These are phyloP conservation scores for Solanum chiquidenum DNA, from an alignment of 257 asterid genomes.

Conservation along the genomic window DNA sequence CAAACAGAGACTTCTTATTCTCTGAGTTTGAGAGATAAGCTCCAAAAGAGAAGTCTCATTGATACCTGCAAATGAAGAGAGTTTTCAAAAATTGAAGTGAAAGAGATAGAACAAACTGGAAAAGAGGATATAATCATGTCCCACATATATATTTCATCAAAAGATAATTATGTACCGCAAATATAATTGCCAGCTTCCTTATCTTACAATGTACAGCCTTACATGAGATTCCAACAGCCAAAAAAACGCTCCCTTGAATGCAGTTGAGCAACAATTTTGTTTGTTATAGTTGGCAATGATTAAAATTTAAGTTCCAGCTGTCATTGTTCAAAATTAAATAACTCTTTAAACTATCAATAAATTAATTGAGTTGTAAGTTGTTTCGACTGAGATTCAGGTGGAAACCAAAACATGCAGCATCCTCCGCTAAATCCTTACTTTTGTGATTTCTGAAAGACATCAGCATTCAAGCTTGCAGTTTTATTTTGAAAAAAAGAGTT, in stretches of 20 bases:
- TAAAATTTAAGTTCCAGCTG: background rate
- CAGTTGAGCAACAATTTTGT: background rate
- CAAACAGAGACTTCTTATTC: constrained; percentile 57
- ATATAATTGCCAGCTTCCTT: background rate
- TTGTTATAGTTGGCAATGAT: background rate
- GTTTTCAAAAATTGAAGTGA: background rate
- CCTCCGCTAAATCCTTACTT: background rate
- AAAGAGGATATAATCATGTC: background rate
- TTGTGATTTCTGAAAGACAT: background rate
- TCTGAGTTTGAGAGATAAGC: constrained; percentile 44
- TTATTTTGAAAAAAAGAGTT: background rate
- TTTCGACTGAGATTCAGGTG: background rate
- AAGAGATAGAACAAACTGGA: background rate
- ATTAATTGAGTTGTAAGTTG: background rate
- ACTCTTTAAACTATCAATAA: background rate
- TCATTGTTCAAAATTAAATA: background rate
- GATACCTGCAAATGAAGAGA: constrained; percentile 36
- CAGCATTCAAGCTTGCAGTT: background rate
- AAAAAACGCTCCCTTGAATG: background rate
- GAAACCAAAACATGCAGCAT: background rate
- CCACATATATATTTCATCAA: background rate
- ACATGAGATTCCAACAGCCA: background rate
- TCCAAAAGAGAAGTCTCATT: constrained; percentile 32
- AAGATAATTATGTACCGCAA: background rate
- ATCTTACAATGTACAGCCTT: background rate